Evolutionary conservation across 176 grass and related monocot species (phyloP).

Genomic region (bread wheat (Triticum aestivum)): IWGSC_CS_RefSeq_v2.1 NC_057806.1:408098669-408099168

Average conservation of each 20-base stretch:
- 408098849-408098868: conserved; percentile 75
- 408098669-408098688: background rate
- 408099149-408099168: background rate
- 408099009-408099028: conserved; percentile 4
- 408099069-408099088: conserved; percentile 10
- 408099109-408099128: background rate
- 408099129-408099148: background rate
- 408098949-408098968: background rate
- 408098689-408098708: background rate
- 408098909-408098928: background rate
- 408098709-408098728: background rate
- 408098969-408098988: background rate
- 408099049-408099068: conserved; percentile 13
- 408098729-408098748: background rate
- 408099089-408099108: background rate
- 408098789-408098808: conserved; percentile 70
- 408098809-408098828: conserved; percentile 87
- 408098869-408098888: conserved; percentile 43
- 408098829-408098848: conserved; percentile 74
- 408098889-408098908: background rate
- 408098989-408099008: background rate
- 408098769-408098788: conserved; percentile 79
- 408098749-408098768: background rate
- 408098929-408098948: background rate
- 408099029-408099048: background rate